A percentile compares a stretch with the other conserved stretches of the same genome.
Evolutionary conservation across 352 stramenopile species (phyloP).

Genomic region (Peronosclerospora sorghi): DNA sequence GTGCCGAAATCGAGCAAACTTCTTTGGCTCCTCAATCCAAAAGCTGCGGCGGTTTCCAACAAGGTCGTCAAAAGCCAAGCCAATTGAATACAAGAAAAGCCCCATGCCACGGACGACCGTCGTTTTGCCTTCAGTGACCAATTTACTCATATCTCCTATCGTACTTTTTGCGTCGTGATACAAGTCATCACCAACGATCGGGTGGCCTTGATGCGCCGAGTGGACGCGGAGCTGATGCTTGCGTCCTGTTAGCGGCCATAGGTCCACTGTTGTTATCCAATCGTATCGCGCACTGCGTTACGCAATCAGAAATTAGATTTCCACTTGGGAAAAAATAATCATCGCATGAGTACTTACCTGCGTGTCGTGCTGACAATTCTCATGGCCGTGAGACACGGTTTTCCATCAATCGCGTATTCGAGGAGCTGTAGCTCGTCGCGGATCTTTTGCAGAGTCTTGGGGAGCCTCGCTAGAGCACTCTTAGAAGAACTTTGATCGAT

Average conservation of each 20-base stretch:
- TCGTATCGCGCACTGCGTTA: conserved; percentile 29
- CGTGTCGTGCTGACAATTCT: conserved; percentile 22
- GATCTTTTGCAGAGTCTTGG: conserved; percentile 9
- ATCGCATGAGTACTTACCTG: conserved; percentile 12
- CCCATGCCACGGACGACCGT: conserved; percentile 36
- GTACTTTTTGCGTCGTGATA: conserved; percentile 24
- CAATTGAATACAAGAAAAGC: conserved; percentile 41
- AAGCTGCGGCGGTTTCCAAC: conserved; percentile 31
- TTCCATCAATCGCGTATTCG: conserved; percentile 16
- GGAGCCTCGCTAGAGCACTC: conserved; percentile 11
- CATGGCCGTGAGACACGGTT: conserved; percentile 20
- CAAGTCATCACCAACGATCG: conserved; percentile 56
- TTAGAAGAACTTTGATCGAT: no score
- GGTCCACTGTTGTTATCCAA: conserved; percentile 56
- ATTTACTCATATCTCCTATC: no score
- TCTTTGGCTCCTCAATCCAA: conserved; percentile 35
- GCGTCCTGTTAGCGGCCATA: conserved; percentile 56
- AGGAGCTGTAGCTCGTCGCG: conserved; percentile 16
- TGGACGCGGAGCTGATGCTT: conserved; percentile 67
- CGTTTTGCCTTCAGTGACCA: neutral
- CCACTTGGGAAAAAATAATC: neutral
- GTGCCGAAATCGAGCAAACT: conserved; percentile 48
- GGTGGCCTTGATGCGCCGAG: conserved; percentile 39
- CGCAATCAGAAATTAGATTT: neutral
- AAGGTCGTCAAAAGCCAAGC: conserved; percentile 30